Conservation (phyloP, 2,329 filamentous ascomycete species). For the Colletotrichum siamense region DNA sequence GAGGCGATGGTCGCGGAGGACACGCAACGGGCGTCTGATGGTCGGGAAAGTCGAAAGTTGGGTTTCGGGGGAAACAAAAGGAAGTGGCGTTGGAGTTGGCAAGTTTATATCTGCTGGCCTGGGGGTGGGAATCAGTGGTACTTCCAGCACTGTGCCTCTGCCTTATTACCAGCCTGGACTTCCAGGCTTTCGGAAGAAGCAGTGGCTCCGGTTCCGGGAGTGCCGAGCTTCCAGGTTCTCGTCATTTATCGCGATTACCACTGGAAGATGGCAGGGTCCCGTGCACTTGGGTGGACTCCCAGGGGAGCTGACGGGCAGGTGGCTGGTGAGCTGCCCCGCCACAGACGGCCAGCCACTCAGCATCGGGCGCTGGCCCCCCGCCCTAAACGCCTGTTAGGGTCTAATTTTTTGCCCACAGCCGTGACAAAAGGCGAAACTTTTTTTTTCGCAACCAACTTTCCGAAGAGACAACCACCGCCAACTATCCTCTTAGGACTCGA, state of each 20-base stretch:
- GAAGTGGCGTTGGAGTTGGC: slow-evolving; percentile 20
- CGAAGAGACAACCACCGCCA: slow-evolving; percentile 23
- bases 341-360: not conserved
- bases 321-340: not conserved
- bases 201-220: slow-evolving; percentile 8
- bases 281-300: not conserved
- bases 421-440: slow-evolving; percentile 30
- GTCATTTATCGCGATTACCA: not conserved
- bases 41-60: not conserved
- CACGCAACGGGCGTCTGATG: not conserved
- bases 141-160: slow-evolving; percentile 2
- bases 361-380: not conserved
- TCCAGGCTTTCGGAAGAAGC: not conserved
- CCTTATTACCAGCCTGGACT: not conserved
- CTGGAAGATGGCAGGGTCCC: not conserved
- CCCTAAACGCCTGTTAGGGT: slow-evolving; percentile 19
- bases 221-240: not conserved
- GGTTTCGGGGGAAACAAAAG: slow-evolving; percentile 1
- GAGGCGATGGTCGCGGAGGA: not conserved
- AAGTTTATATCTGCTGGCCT: slow-evolving; percentile 23
- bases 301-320: not conserved
- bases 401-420: slow-evolving; percentile 22
- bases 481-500: slow-evolving; percentile 73
- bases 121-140: slow-evolving; percentile 17
- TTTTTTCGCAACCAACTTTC: slow-evolving; percentile 20